Percentiles rank a stretch among this genome's conserved stretches.
Conservation (phyloP, 306 rosid genomes). For the Casuarina cunninghamiana region DNA sequence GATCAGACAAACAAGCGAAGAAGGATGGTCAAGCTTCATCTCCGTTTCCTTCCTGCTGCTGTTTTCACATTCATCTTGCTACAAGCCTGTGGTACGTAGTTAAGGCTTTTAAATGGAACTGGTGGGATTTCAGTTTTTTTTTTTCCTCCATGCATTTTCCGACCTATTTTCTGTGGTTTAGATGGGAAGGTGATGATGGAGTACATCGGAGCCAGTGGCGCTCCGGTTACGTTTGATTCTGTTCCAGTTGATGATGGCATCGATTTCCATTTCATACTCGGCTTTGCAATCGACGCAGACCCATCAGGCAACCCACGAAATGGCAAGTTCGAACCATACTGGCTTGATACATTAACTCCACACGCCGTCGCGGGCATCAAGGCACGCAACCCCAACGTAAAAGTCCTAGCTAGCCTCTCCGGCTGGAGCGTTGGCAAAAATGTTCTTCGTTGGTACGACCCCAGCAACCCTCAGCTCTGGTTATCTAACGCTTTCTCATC, state of each 20-base stretch:
- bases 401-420: slow-evolving; percentile 53
- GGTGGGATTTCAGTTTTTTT: too few species aligned
- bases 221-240: slow-evolving; percentile 23
- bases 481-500: slow-evolving; percentile 52
- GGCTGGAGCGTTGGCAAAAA: slow-evolving; percentile 48
- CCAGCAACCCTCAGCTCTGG: slow-evolving; percentile 39
- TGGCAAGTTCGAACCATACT: slow-evolving; percentile 48
- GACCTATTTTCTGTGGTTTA: slow-evolving; percentile 11
- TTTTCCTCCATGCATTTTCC: neutral
- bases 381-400: slow-evolving; percentile 35
- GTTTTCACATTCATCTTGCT: neutral
- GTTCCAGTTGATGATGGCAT: slow-evolving; percentile 42
- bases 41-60: slow-evolving; percentile 10
- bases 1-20: neutral
- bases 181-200: slow-evolving; percentile 67
- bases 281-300: slow-evolving; percentile 56
- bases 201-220: slow-evolving; percentile 61
- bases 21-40: slow-evolving; percentile 19
- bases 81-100: slow-evolving; percentile 28
- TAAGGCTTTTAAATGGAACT: neutral
- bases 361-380: slow-evolving; percentile 40
- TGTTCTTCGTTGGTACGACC: slow-evolving; percentile 51
- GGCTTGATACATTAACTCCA: slow-evolving; percentile 44
- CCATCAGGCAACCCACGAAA: slow-evolving; percentile 37
- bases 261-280: slow-evolving; percentile 50